Evolutionary conservation across 345 rosid species (phyloP).

Genomic region (Salix viminalis): DNA sequence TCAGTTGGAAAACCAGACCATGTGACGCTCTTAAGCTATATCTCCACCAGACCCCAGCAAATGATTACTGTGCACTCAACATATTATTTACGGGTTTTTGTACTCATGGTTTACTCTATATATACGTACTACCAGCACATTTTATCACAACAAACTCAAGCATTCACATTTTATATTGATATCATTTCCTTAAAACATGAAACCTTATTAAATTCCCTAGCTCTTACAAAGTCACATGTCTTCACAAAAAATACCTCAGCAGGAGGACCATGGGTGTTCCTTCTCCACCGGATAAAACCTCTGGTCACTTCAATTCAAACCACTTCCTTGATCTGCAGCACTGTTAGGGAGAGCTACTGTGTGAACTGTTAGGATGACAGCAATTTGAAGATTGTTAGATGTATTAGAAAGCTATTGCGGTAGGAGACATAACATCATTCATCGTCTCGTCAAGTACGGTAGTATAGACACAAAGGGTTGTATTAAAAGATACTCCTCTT

Average conservation of each 20-base stretch:
- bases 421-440: too few species aligned
- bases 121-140: background rate
- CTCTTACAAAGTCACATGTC: background rate
- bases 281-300: too few species aligned
- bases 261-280: too few species aligned
- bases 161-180: background rate
- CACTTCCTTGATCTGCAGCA: too few species aligned
- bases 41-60: background rate
- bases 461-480: too few species aligned
- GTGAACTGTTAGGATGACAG: too few species aligned
- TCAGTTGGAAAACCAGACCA: constrained; percentile 5
- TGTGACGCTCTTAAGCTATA: background rate
- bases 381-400: too few species aligned
- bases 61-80: background rate
- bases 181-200: background rate
- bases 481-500: too few species aligned
- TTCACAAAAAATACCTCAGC: background rate
- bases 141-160: background rate
- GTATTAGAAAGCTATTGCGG: too few species aligned
- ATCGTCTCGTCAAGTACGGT: too few species aligned
- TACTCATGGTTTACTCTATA: background rate
- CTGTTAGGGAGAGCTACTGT: too few species aligned
- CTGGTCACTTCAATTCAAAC: too few species aligned
- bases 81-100: background rate
- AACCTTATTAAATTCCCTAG: background rate